These are phyloP conservation scores for Theobroma grandiflorum DNA, from an alignment of 441 rosid species.

Conservation along the genomic window DNA sequence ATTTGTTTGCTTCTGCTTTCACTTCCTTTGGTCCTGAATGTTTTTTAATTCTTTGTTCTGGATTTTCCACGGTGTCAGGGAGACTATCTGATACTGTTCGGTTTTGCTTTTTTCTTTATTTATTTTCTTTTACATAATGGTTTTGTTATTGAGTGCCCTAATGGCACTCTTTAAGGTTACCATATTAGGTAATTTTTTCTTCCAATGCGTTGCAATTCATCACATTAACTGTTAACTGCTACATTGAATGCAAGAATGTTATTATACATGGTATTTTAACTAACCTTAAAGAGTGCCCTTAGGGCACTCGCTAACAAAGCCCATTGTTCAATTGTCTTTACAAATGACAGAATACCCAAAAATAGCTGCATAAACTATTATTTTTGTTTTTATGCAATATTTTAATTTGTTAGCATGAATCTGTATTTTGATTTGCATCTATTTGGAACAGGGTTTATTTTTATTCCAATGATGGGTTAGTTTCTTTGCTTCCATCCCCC, in stretches of 20 bases:
- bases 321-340: not conserved
- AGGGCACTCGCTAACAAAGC: no score
- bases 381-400: not conserved
- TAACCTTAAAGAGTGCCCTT: no score
- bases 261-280: no score
- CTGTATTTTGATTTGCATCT: conserved; percentile 1
- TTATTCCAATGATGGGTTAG: not conserved
- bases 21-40: not conserved
- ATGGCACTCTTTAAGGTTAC: no score
- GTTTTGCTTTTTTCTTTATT: conserved; percentile 2
- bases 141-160: no score
- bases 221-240: no score
- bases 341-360: not conserved
- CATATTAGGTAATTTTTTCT: no score
- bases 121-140: not conserved
- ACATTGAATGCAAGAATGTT: no score
- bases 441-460: not conserved
- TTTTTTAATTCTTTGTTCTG: not conserved
- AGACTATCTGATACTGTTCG: not conserved
- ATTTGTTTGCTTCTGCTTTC: not conserved
- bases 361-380: not conserved
- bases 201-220: no score
- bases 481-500: conserved; percentile 9
- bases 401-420: not conserved
- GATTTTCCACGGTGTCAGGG: not conserved